These are phyloP conservation scores for Phytophthora gonapodyides DNA, from an alignment of 352 stramenopile genomes.

Conservation along the genomic window DNA sequence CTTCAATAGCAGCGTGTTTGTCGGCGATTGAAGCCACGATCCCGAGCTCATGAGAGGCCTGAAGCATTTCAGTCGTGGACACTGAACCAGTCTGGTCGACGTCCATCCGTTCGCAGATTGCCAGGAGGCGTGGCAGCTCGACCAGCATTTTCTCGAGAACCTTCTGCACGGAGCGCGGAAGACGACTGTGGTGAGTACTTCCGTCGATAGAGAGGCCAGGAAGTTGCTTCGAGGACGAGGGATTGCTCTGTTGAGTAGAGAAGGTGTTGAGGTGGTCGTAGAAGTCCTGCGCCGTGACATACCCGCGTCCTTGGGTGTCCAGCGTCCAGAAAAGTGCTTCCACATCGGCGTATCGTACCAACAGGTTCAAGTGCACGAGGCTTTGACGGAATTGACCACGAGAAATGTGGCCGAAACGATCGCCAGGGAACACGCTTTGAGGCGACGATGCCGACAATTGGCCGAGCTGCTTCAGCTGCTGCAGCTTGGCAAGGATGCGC, in stretches of 20 bases:
- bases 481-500: conserved; percentile 61
- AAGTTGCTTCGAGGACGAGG: conserved; percentile 29
- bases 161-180: conserved; percentile 69
- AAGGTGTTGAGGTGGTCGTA: conserved; percentile 68
- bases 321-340: conserved; percentile 79
- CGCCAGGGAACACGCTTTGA: conserved; percentile 69
- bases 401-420: conserved; percentile 74
- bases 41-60: conserved; percentile 61
- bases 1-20: conserved; percentile 56
- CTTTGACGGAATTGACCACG: conserved; percentile 73
- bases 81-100: conserved; percentile 45
- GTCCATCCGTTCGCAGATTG: conserved; percentile 58
- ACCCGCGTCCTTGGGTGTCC: conserved; percentile 64
- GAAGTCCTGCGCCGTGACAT: conserved; percentile 59
- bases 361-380: conserved; percentile 65
- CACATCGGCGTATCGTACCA: conserved; percentile 70
- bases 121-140: conserved; percentile 43
- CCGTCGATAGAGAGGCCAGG: conserved; percentile 40
- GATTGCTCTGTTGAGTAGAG: conserved; percentile 14
- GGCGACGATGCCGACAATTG: conserved; percentile 53
- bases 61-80: conserved; percentile 49
- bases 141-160: conserved; percentile 70
- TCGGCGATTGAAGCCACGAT: conserved; percentile 62
- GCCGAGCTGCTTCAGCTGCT: conserved; percentile 67
- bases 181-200: conserved; percentile 6